Base-by-base conservation (phyloP, 2,329 filamentous ascomycete genomes). In the Fusarium acutatum region DNA sequence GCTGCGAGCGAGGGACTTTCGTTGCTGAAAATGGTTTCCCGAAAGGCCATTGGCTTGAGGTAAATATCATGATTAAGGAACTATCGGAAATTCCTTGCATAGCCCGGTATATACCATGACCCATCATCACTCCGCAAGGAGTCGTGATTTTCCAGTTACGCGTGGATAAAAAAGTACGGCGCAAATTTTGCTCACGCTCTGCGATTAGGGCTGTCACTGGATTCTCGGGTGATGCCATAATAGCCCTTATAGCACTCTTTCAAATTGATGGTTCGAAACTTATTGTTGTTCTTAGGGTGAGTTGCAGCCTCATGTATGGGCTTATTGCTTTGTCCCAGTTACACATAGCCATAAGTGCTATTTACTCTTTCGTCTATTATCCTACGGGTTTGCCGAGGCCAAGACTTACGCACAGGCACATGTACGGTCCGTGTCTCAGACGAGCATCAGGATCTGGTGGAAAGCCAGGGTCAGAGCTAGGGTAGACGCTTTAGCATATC, bases 391-490 rank as follows among this genome's bases (percentile, higher is more conserved):
- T 50, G 22, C 40, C 47, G 52, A 54, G 60, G 60, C 54, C 44
- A 60, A 61, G 57, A 58, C 60, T 46, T 43, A 60, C 43, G 58
- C 40, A 50, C 44, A 50, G 57, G 54, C 61, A 54, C 38, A 64
- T 37, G 37, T 63, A 63, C 56, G 60, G 57, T 61, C 67, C 70
- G 70, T 63, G 63, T 65, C 52, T 67, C 49, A 62, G 56, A 58
- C 47, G 41, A 52, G 47, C 37, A 44, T 49, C 28, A 40, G 67
- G 53, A 56, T 58, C 47, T 54, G 41, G 46, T 44, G 35, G 47
- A 47, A 35, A 52, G 49, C 30, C 49, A 35, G 30, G 49, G 49
- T 35, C 18, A 52, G n/a, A 57, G 60, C 44, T 34, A 40, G 47
- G 57, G 57, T 38, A 32, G 30, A 37, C 32, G 20, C 50, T 35